phyloP scores from a whole-genome alignment of 2,329 filamentous ascomycete species.

The Aspergillus persii region DNA sequence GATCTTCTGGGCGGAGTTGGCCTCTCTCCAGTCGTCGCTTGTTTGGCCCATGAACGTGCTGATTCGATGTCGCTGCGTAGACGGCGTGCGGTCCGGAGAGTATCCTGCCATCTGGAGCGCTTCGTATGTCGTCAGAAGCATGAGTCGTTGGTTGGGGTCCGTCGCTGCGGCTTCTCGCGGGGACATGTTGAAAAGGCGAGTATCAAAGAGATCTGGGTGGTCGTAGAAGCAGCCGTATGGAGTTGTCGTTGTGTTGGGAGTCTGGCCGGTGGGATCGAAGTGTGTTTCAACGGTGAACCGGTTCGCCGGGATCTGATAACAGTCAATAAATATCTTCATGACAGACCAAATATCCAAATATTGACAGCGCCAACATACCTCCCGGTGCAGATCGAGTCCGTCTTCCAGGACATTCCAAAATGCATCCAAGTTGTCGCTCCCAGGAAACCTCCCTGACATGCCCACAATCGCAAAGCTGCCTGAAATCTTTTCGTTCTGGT shows the following conservation, averaged over 20 bases:
- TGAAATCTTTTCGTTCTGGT: neutral
- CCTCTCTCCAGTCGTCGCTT: neutral
- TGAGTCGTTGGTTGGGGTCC: neutral
- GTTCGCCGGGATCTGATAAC: neutral
- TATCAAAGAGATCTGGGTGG: neutral
- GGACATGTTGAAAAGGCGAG: neutral
- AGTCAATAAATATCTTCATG: neutral
- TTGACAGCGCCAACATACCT: neutral
- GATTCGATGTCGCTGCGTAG: neutral
- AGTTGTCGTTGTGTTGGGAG: neutral
- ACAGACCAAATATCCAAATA: no score
- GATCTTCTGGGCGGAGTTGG: neutral
- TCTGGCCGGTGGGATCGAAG: neutral
- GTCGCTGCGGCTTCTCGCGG: neutral
- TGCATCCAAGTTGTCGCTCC: constrained; percentile 1
- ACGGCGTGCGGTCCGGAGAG: neutral
- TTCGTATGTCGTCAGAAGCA: neutral
- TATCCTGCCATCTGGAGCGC: neutral
- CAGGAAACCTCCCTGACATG: constrained; percentile 13
- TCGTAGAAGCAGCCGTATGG: neutral
- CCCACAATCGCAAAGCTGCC: constrained; percentile 6
- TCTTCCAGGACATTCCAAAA: constrained; percentile 5
- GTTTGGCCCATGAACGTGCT: neutral
- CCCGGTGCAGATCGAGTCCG: constrained; percentile 3
- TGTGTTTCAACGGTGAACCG: neutral